Conservation (phyloP, 805 yeast species). For the Starmera amethionina region DNA sequence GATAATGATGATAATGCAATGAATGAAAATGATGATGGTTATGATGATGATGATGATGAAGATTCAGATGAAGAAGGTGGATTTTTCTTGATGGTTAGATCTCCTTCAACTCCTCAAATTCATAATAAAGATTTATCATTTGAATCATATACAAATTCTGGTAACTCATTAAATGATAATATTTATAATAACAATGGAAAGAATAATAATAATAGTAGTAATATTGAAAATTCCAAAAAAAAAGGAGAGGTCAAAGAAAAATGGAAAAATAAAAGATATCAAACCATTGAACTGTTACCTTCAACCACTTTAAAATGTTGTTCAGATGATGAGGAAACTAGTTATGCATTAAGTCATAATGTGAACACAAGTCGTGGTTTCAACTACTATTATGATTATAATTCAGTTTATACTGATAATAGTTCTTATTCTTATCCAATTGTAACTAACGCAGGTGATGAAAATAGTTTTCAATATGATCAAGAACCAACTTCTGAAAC, state of each 20-base stretch:
- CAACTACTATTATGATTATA: conserved; percentile 73
- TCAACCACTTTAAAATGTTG: conserved; percentile 79
- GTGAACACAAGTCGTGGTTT: conserved; percentile 65
- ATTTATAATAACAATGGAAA: neutral
- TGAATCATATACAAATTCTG: neutral
- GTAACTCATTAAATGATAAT: neutral
- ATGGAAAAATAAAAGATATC: conserved; percentile 11
- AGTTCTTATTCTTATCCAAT: conserved; percentile 12
- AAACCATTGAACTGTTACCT: conserved; percentile 73
- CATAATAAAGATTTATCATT: conserved; percentile 9
- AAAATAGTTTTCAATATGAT: conserved; percentile 11
- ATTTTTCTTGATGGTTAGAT: conserved; percentile 47
- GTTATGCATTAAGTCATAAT: conserved; percentile 58
- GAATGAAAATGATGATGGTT: conserved; percentile 18
- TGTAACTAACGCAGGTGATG: conserved; percentile 2
- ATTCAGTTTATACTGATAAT: conserved; percentile 58
- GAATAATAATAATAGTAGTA: neutral
- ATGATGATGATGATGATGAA: conserved; percentile 25
- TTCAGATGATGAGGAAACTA: conserved; percentile 49
- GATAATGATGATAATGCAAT: conserved; percentile 20
- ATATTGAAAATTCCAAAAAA: conserved; percentile 3
- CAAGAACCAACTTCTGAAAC: conserved; percentile 11
- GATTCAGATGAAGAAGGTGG: conserved; percentile 62
- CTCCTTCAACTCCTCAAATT: conserved; percentile 26
- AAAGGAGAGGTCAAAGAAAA: neutral